Percentiles rank a stretch among this genome's conserved stretches.
Evolutionary conservation across 139 green algal species (phyloP).

Genomic region (Yamagishiella unicocca): DNA sequence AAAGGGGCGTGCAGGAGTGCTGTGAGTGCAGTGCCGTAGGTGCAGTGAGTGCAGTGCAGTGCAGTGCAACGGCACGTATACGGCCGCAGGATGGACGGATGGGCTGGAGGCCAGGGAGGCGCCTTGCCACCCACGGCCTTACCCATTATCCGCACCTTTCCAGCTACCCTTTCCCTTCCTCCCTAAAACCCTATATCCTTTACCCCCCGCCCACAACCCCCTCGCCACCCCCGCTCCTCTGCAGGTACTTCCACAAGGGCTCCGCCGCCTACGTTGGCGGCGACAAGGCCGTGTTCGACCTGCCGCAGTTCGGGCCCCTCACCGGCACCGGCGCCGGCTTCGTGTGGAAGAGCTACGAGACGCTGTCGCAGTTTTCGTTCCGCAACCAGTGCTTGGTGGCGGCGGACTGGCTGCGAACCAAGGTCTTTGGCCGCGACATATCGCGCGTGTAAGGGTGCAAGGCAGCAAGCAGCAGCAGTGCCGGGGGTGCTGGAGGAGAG

Average conservation of each 20-base stretch:
- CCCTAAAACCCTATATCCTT: background rate
- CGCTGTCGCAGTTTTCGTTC: conserved; percentile 83
- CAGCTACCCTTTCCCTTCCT: too few relatives aligned
- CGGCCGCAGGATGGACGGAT: too few relatives aligned
- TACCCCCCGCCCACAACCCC: background rate
- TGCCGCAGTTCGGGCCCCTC: conserved; percentile 81
- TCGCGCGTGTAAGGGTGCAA: conserved; percentile 77
- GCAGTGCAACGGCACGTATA: too few relatives aligned
- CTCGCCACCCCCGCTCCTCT: background rate
- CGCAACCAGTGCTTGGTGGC: conserved; percentile 88
- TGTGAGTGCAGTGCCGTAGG: too few relatives aligned
- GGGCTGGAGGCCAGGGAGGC: too few relatives aligned
- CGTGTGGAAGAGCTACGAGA: conserved; percentile 91
- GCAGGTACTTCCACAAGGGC: conserved; percentile 81
- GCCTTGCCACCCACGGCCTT: too few relatives aligned
- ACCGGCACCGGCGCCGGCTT: conserved; percentile 77
- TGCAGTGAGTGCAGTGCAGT: too few relatives aligned
- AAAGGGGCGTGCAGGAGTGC: background rate
- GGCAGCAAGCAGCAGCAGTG: too few relatives aligned
- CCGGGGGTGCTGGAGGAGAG: too few relatives aligned
- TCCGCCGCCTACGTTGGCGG: conserved; percentile 89
- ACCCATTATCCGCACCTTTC: too few relatives aligned
- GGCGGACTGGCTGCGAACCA: conserved; percentile 86
- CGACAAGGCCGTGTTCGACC: conserved; percentile 93
- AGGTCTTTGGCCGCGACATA: conserved; percentile 91